Evolutionary conservation across 2,329 filamentous ascomycete species (phyloP), one percentile per base, ranked within the genome.

Genomic region (Orbilia oligospora): DNA sequence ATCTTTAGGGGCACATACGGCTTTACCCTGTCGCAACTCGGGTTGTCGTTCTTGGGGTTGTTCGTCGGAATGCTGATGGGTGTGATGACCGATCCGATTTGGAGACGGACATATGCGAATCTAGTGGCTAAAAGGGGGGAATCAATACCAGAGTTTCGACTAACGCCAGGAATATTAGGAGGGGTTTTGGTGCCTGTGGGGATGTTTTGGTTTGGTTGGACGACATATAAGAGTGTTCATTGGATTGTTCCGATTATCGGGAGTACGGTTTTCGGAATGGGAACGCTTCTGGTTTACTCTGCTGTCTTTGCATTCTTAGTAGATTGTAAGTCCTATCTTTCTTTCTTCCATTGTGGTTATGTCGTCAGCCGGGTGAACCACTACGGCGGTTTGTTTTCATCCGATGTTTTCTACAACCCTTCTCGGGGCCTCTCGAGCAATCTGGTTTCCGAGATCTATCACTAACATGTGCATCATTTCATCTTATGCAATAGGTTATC

Each of bases 281-380:
- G 89, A 66, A 91, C 89, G 68, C 88, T 97, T 77, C 88, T 97
- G 73, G 90, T 92, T 33, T 97, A 93, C 84, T 91, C 90, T 71
- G 93, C 93, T 66, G 90, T 97, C 81, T 97, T 97, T 84, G 97
- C 93, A 12, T 97, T 97, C 85, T 86, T 97, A 80, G 93, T 95
- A 10, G 89, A 91, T 82, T 78, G 75, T 78, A 24, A 72, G 75
- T 78, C 30, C 38, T 22, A 24, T 22, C 58, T 61, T 86, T 85
- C 14, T 86, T 82, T 85, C 86, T 2, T 82, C 33, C 18, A 41
- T 51, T 30, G 5, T 38, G 4, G 2, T 55, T 16, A 20, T 6
- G 20, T 85, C 18, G 27, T 27, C 5, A 20, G 14, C 18, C 56
- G 33, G 36, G 56, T n/a, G 56, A 44, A 61, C 36, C 36, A 44